A percentile compares a stretch with the other conserved stretches of the same genome.
These are phyloP conservation scores for Melianthus villosus DNA, from an alignment of 441 rosid species.

Conservation along the genomic window DNA sequence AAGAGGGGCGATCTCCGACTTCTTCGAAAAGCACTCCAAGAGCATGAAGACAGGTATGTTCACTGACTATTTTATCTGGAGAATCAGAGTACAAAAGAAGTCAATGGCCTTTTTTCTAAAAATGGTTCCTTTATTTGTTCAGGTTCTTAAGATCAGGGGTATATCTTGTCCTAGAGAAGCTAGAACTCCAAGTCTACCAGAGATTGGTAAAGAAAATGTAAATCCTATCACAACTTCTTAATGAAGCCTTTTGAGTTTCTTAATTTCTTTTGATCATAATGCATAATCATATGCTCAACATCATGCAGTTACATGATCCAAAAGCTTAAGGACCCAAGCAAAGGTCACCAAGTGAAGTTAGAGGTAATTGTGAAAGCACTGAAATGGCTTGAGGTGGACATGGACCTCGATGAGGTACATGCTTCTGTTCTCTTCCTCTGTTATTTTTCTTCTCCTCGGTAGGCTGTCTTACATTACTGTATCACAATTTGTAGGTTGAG, in stretches of 20 bases:
- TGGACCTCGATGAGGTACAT: slow-evolving; percentile 87
- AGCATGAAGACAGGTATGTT: slow-evolving; percentile 64
- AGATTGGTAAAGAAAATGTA: slow-evolving; percentile 57
- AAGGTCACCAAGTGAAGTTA: slow-evolving; percentile 88
- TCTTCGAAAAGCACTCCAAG: slow-evolving; percentile 69
- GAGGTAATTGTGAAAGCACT: slow-evolving; percentile 74
- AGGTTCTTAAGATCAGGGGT: slow-evolving; percentile 89
- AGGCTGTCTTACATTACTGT: too few species aligned
- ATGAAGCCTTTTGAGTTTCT: too few species aligned
- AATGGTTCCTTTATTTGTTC: slow-evolving; percentile 3
- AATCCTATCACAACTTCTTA: too few species aligned
- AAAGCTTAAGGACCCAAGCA: slow-evolving; percentile 65
- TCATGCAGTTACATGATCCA: slow-evolving; percentile 60
- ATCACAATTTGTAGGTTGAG: slow-evolving; percentile 66
- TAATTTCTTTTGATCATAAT: too few species aligned
- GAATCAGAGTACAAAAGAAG: neutral
- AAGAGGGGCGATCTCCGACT: slow-evolving; percentile 77
- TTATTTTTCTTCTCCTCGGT: neutral
- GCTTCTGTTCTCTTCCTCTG: too few species aligned
- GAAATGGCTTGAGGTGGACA: slow-evolving; percentile 82
- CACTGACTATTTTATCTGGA: neutral
- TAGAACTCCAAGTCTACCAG: slow-evolving; percentile 76
- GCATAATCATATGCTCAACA: too few species aligned
- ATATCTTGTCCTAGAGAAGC: slow-evolving; percentile 85
- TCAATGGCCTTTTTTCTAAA: neutral